A percentile compares a stretch with the other conserved stretches of the same genome.
These are phyloP conservation scores for Cladosporium austrohemisphaericum DNA, from an alignment of 2,329 filamentous ascomycete genomes.

Conservation along the genomic window DNA sequence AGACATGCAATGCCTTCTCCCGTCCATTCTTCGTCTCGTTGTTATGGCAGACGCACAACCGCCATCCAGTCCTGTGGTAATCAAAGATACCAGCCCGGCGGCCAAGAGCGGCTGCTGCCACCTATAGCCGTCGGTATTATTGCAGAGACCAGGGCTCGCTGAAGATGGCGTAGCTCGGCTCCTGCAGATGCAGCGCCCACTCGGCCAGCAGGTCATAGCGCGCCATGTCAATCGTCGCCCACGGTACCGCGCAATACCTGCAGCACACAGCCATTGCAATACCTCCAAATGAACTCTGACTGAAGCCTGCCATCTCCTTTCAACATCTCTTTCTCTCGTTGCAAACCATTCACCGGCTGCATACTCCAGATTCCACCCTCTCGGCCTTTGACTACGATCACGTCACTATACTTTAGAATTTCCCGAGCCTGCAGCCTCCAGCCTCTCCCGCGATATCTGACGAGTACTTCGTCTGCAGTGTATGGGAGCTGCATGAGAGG, in stretches of 20 bases:
- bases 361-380: too few relatives aligned
- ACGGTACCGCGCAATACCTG: neutral
- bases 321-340: neutral
- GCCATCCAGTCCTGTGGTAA: too few relatives aligned
- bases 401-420: neutral
- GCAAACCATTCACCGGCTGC: too few relatives aligned
- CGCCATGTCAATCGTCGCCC: neutral
- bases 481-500: slow-evolving; percentile 7
- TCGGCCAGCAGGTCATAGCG: neutral
- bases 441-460: neutral
- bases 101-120: neutral
- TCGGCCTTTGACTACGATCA: too few relatives aligned
- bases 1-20: too few relatives aligned
- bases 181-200: neutral
- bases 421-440: slow-evolving; percentile 1
- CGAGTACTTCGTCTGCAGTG: neutral
- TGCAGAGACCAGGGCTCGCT: slow-evolving; percentile 1
- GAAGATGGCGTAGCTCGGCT: neutral
- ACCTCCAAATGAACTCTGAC: too few relatives aligned
- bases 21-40: neutral
- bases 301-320: too few relatives aligned
- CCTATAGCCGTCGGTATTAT: neutral
- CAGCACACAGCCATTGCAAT: neutral
- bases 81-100: too few relatives aligned
- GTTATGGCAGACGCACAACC: neutral